Percentiles rank a stretch among this genome's conserved stretches.
These are phyloP conservation scores for Salvia miltiorrhiza DNA, from an alignment of 257 asterid species.

Conservation along the genomic window DNA sequence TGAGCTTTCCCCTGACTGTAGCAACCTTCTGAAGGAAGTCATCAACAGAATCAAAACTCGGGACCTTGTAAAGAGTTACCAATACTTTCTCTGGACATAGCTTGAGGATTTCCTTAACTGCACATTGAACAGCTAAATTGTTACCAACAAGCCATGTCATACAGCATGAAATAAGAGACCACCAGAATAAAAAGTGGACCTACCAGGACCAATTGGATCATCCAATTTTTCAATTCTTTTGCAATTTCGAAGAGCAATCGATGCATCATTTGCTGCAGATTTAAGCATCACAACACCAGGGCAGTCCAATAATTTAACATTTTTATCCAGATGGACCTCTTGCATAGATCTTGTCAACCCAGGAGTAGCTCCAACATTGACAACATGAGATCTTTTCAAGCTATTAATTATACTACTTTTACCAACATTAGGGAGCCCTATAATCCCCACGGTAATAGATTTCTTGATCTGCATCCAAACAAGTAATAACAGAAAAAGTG, in stretches of 20 bases:
- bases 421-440: slow-evolving; percentile 98
- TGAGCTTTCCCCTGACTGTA: slow-evolving; percentile 74
- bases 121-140: slow-evolving; percentile 21
- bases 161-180: background rate
- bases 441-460: slow-evolving; percentile 88
- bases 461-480: slow-evolving; percentile 67
- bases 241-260: slow-evolving; percentile 92
- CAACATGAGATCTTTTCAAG: slow-evolving; percentile 85
- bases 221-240: slow-evolving; percentile 90
- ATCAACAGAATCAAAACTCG: slow-evolving; percentile 71
- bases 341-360: slow-evolving; percentile 94
- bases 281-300: slow-evolving; percentile 96
- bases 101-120: slow-evolving; percentile 90
- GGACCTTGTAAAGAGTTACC: slow-evolving; percentile 70
- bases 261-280: slow-evolving; percentile 64
- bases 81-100: slow-evolving; percentile 66
- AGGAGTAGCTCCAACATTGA: slow-evolving; percentile 91
- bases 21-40: slow-evolving; percentile 92
- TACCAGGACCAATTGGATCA: slow-evolving; percentile 85
- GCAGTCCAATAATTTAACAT: slow-evolving; percentile 80
- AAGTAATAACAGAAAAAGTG: background rate
- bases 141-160: background rate
- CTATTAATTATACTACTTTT: slow-evolving; percentile 95
- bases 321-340: slow-evolving; percentile 88
- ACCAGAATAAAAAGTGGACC: slow-evolving; percentile 6